phyloP scores from a whole-genome alignment of 192 early-diverging fungal genomes.

The Coemansia erecta region DNA sequence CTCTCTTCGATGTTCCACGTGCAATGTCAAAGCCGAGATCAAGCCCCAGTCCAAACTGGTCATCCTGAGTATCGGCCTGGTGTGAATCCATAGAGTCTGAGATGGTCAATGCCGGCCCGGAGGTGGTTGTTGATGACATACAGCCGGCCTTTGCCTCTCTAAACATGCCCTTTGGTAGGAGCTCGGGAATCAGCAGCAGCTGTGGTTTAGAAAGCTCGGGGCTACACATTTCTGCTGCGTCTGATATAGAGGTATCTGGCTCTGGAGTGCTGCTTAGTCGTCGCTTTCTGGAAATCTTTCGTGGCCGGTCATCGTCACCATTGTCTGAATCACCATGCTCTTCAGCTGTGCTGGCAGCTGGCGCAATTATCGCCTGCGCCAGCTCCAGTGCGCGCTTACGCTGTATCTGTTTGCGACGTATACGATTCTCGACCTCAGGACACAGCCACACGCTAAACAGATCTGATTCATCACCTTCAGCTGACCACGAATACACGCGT shows the following conservation, averaged over 20 bases:
- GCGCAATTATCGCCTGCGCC: constrained; percentile 17
- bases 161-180: constrained; percentile 40
- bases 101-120: background rate
- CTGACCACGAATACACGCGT: background rate
- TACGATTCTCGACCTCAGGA: constrained; percentile 22
- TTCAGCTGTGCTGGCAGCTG: background rate
- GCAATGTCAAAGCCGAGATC: constrained; percentile 40
- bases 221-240: background rate
- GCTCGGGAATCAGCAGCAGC: constrained; percentile 41
- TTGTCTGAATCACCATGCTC: background rate
- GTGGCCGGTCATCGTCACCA: background rate
- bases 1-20: background rate
- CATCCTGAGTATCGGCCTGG: background rate
- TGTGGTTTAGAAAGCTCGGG: constrained; percentile 29
- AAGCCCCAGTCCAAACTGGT: constrained; percentile 26
- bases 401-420: constrained; percentile 6
- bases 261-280: constrained; percentile 5
- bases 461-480: background rate
- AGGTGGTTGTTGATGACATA: background rate
- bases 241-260: background rate
- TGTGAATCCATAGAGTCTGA: background rate
- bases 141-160: background rate
- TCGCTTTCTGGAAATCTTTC: constrained; percentile 9
- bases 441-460: constrained; percentile 29
- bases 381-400: constrained; percentile 25